phyloP scores from a whole-genome alignment of 2,329 filamentous ascomycete species.

The Mycocentrospora acerina region DNA sequence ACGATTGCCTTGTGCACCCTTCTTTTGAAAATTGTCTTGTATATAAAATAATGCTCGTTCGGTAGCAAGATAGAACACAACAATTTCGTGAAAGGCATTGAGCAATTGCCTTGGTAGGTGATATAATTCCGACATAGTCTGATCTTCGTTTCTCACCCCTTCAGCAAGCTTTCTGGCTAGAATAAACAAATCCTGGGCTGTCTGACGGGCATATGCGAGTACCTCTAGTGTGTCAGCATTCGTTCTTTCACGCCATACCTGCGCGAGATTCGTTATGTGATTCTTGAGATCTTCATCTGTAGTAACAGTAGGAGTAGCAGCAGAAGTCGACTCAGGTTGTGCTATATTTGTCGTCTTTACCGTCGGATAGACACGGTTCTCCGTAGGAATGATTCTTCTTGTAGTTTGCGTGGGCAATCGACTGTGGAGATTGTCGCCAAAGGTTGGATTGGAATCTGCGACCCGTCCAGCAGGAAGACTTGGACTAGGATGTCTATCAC shows the following conservation, averaged over 20 bases:
- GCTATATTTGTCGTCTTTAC: too few relatives aligned
- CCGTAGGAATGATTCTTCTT: too few relatives aligned
- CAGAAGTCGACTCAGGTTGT: too few relatives aligned
- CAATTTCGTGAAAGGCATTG: slow-evolving; percentile 20
- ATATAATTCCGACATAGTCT: slow-evolving; percentile 27
- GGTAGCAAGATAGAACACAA: slow-evolving; percentile 28
- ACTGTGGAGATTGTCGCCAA: too few relatives aligned
- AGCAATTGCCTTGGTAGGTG: slow-evolving; percentile 23
- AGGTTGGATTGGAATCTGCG: too few relatives aligned
- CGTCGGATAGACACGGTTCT: too few relatives aligned
- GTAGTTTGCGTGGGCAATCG: too few relatives aligned
- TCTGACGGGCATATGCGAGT: slow-evolving; percentile 15
- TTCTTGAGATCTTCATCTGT: slow-evolving; percentile 11
- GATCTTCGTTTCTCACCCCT: slow-evolving; percentile 29
- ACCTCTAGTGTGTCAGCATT: slow-evolving; percentile 16
- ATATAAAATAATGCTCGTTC: slow-evolving; percentile 28
- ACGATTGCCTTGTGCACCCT: neutral
- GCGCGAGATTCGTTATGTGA: slow-evolving; percentile 23
- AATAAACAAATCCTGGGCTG: slow-evolving; percentile 10
- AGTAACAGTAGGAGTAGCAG: too few relatives aligned
- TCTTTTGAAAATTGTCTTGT: slow-evolving; percentile 4
- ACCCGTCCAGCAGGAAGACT: neutral
- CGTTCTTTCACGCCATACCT: slow-evolving; percentile 22
- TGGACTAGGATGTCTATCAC: neutral
- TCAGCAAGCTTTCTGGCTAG: slow-evolving; percentile 23